Evolutionary conservation across 106 monocot genomes (phyloP).

Genomic region (Dendrobium nobile): DNA sequence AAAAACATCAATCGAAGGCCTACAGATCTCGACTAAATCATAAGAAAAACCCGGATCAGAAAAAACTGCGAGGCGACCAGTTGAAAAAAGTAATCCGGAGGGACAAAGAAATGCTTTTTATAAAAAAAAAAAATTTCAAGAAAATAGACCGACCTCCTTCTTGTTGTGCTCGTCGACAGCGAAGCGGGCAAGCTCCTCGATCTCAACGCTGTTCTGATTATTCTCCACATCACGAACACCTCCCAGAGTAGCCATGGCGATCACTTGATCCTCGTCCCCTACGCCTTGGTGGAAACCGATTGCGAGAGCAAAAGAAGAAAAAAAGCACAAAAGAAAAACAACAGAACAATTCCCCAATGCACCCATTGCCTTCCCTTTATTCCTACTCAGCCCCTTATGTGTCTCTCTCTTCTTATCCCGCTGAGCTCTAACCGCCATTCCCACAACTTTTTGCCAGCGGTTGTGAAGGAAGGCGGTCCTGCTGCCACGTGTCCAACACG

Average conservation of each 20-base stretch:
- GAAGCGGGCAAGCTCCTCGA: slow-evolving; percentile 41
- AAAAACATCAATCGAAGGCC: background rate
- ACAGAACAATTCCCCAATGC: background rate
- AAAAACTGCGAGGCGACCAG: background rate
- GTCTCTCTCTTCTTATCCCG: background rate
- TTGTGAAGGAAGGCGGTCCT: background rate
- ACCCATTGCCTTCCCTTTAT: background rate
- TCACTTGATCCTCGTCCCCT: slow-evolving; percentile 8
- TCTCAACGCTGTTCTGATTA: slow-evolving; percentile 26
- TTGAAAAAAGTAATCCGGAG: background rate
- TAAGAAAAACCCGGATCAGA: background rate
- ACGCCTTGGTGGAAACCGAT: background rate
- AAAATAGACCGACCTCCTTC: slow-evolving; percentile 22
- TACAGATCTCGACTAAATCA: background rate
- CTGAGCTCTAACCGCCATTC: background rate
- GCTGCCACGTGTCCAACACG: background rate
- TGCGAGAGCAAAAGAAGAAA: background rate
- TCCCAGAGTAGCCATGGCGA: slow-evolving; percentile 21
- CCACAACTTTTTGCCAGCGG: background rate
- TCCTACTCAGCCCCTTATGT: background rate
- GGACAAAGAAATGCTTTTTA: background rate
- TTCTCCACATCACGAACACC: slow-evolving; percentile 14
- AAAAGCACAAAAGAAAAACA: background rate
- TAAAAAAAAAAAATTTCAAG: background rate
- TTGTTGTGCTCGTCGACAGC: slow-evolving; percentile 60